Evolutionary conservation across 805 yeast genomes (phyloP).

Genomic region (Candida patagonica): DNA sequence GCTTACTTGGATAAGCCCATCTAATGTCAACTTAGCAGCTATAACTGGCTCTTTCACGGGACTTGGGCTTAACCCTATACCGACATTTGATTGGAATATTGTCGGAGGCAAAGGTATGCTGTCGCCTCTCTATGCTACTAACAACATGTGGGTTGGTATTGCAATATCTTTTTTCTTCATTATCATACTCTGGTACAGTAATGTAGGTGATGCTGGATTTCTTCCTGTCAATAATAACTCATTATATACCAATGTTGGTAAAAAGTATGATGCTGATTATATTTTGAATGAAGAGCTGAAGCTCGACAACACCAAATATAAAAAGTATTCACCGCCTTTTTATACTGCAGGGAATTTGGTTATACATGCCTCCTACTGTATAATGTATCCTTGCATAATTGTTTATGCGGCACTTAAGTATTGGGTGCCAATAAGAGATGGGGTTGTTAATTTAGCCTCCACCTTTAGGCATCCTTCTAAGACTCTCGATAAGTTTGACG

Average conservation of each 20-base stretch:
- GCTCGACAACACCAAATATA: constrained; percentile 39
- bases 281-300: constrained; percentile 29
- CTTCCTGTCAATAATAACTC: constrained; percentile 49
- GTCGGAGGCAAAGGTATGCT: constrained; percentile 35
- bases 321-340: constrained; percentile 57
- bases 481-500: constrained; percentile 7
- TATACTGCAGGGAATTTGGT: constrained; percentile 41
- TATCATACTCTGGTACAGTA: constrained; percentile 41
- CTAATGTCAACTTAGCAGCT: constrained; percentile 40
- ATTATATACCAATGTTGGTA: constrained; percentile 44
- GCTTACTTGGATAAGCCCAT: constrained; percentile 50
- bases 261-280: constrained; percentile 37
- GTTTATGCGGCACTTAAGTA: constrained; percentile 28
- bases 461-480: constrained; percentile 1
- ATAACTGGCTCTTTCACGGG: constrained; percentile 36
- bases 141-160: constrained; percentile 19
- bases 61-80: constrained; percentile 34
- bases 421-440: constrained; percentile 23
- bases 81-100: constrained; percentile 36
- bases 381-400: constrained; percentile 47
- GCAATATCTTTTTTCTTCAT: constrained; percentile 22
- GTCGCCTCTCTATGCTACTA: constrained; percentile 52
- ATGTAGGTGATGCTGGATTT: constrained; percentile 50
- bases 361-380: constrained; percentile 48
- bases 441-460: constrained; percentile 3